Evolutionary conservation across 345 rosid genomes (phyloP).

Genomic region (Eucalyptus sp.): DNA sequence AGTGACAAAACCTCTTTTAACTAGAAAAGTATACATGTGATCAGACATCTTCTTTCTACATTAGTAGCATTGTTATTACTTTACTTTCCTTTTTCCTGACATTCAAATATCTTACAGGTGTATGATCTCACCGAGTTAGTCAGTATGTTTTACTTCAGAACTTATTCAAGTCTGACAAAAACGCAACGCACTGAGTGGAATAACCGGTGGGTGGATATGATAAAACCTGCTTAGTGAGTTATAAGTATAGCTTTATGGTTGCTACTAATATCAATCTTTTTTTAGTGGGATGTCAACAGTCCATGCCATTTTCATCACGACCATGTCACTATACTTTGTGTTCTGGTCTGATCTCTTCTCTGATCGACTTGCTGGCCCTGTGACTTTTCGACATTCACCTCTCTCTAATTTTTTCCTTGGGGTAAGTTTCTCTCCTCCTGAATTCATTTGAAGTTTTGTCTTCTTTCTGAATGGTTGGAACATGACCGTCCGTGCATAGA

Average conservation of each 20-base stretch:
- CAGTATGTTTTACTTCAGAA: conserved; percentile 49
- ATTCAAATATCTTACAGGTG: conserved; percentile 17
- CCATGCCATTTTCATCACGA: conserved; percentile 60
- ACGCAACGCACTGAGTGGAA: conserved; percentile 73
- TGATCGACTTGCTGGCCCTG: conserved; percentile 22
- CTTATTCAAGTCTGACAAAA: conserved; percentile 47
- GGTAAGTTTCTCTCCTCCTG: conserved; percentile 22
- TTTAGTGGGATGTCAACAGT: conserved; percentile 64
- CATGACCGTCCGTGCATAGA: background rate
- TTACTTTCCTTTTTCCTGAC: background rate
- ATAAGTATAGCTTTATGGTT: background rate
- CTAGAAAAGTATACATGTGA: background rate
- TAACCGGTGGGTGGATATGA: conserved; percentile 42
- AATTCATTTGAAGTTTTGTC: background rate
- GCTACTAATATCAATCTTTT: background rate
- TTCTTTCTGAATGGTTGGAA: background rate
- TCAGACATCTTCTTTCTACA: background rate
- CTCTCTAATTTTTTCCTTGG: conserved; percentile 66
- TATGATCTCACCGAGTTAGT: conserved; percentile 53
- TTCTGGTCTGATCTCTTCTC: conserved; percentile 73
- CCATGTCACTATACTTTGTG: conserved; percentile 54
- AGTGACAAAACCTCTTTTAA: background rate
- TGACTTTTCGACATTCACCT: conserved; percentile 51
- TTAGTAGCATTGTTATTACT: background rate
- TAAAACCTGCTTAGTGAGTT: background rate